Percentiles rank a stretch among this genome's conserved stretches.
Conservation (phyloP, 805 yeast genomes). For the Candida sphagnicola region DNA sequence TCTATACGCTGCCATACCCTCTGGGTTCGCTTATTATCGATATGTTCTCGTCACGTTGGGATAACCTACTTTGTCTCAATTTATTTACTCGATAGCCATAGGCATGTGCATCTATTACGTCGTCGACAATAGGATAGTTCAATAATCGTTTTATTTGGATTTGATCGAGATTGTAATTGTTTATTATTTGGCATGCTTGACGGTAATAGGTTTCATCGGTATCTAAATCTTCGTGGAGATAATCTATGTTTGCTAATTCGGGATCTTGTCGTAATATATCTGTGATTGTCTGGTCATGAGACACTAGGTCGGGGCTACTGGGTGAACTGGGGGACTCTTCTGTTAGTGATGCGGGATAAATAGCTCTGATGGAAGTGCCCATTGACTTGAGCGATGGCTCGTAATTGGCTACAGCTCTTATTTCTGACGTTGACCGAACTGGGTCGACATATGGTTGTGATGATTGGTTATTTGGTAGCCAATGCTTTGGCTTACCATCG, state of each 20-base stretch:
- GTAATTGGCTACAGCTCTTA: constrained; percentile 18
- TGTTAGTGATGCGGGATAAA: constrained; percentile 25
- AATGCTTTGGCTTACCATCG: constrained; percentile 77
- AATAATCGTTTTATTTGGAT: constrained; percentile 28
- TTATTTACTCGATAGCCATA: constrained; percentile 40
- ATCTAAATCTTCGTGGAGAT: constrained; percentile 30
- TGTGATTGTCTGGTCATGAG: constrained; percentile 3
- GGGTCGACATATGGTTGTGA: constrained; percentile 9
- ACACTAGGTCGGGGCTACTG: neutral
- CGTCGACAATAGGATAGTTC: constrained; percentile 44
- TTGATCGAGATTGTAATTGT: constrained; percentile 32
- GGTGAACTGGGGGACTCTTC: constrained; percentile 9
- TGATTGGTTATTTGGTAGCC: constrained; percentile 46
- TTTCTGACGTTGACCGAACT: constrained; percentile 26
- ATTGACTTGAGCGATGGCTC: constrained; percentile 25
- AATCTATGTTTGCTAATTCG: constrained; percentile 20
- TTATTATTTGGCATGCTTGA: constrained; percentile 25
- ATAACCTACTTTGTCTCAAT: constrained; percentile 18
- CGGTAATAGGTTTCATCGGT: constrained; percentile 36
- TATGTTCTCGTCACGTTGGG: constrained; percentile 4
- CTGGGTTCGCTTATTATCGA: constrained; percentile 11
- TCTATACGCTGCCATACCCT: constrained; percentile 23
- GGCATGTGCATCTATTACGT: constrained; percentile 34
- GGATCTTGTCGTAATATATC: constrained; percentile 5
- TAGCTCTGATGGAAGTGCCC: constrained; percentile 29